A percentile compares a stretch with the other conserved stretches of the same genome.
phyloP scores from a whole-genome alignment of 352 stramenopile genomes.

The Globisporangium alternatum region DNA sequence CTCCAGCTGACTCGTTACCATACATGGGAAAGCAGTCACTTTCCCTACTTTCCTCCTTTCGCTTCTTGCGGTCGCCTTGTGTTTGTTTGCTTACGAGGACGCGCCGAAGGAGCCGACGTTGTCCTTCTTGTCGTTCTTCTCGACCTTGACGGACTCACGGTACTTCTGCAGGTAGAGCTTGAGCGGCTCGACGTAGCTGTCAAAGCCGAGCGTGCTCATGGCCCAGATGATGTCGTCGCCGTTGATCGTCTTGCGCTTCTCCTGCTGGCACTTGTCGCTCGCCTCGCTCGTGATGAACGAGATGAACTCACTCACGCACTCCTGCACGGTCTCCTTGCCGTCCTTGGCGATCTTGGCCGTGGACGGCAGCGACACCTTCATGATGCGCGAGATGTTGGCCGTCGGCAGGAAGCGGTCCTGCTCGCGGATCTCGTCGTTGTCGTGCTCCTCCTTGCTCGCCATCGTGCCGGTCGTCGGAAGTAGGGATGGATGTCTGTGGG shows the following conservation, averaged over 20 bases:
- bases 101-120: constrained; percentile 84
- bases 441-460: constrained; percentile 82
- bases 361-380: constrained; percentile 98
- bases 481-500: too few species aligned
- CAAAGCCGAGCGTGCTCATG: constrained; percentile 99
- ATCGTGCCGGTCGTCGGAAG: constrained; percentile 22
- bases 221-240: constrained; percentile 99
- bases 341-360: constrained; percentile 99
- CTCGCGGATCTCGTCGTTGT: constrained; percentile 91
- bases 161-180: constrained; percentile 99
- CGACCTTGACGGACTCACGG: constrained; percentile 91
- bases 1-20: constrained; percentile 12
- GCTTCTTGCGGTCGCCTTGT: neutral
- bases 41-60: neutral
- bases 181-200: constrained; percentile 99
- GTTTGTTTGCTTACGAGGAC: constrained; percentile 47
- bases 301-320: constrained; percentile 99
- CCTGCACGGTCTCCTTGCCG: constrained; percentile 99
- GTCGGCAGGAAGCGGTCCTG: constrained; percentile 98
- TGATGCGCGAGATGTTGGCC: constrained; percentile 99
- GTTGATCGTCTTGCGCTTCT: constrained; percentile 99
- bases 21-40: neutral
- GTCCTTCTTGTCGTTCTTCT: constrained; percentile 92
- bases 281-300: constrained; percentile 99
- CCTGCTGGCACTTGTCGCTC: constrained; percentile 98